Evolutionary conservation across 352 stramenopile genomes (phyloP).

Genomic region (Pythium dissotocum): DNA sequence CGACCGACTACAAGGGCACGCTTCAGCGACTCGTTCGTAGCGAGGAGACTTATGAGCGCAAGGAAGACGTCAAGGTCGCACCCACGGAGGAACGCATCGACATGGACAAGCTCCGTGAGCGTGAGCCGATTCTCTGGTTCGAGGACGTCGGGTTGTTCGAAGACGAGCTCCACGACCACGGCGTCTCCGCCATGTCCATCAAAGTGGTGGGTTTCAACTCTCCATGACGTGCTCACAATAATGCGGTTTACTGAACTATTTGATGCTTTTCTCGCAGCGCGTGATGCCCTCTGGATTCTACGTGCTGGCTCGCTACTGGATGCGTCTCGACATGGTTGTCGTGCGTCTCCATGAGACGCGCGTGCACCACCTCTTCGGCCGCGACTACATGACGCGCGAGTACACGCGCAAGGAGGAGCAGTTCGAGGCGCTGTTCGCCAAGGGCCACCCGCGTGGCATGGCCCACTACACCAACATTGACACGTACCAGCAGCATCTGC

Average conservation of each 20-base stretch:
- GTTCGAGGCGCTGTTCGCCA: constrained; percentile 66
- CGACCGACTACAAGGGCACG: constrained; percentile 82
- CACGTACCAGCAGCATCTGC: constrained; percentile 73
- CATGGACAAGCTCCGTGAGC: constrained; percentile 77
- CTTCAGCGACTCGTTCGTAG: constrained; percentile 45
- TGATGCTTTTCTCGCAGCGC: constrained; percentile 33
- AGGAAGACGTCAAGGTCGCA: constrained; percentile 40
- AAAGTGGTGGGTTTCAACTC: constrained; percentile 65
- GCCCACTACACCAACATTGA: constrained; percentile 85
- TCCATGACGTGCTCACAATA: neutral
- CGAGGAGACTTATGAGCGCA: constrained; percentile 27
- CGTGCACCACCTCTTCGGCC: constrained; percentile 81
- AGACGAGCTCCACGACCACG: constrained; percentile 85
- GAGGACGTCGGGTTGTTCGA: constrained; percentile 81
- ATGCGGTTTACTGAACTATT: neutral
- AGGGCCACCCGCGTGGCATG: constrained; percentile 74
- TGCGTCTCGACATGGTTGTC: constrained; percentile 80
- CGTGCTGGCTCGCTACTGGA: constrained; percentile 77
- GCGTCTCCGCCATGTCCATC: constrained; percentile 74
- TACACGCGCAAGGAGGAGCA: constrained; percentile 78
- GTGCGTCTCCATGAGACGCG: constrained; percentile 82
- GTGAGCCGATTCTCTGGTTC: constrained; percentile 84
- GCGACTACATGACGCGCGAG: constrained; percentile 71
- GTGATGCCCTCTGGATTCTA: constrained; percentile 87
- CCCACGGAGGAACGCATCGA: constrained; percentile 66